Percentiles rank a stretch among this genome's conserved stretches.
phyloP scores from a whole-genome alignment of 1,139 yeast species.

The Hemisphaericaspora xylanilytica region DNA sequence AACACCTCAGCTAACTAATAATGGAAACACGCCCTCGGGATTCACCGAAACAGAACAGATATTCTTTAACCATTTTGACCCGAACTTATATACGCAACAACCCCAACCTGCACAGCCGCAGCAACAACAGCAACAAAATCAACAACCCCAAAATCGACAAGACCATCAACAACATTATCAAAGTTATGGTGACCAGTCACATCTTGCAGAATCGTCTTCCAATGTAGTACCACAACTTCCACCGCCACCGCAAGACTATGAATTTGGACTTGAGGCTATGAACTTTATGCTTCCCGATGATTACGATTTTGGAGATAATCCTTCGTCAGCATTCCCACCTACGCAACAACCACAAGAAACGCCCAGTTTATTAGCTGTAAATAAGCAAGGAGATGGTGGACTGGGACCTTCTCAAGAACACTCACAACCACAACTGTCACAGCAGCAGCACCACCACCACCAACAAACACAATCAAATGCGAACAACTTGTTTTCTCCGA shows the following conservation, averaged over 20 bases:
- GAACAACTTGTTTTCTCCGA: slow-evolving; percentile 27
- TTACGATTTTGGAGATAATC: slow-evolving; percentile 17
- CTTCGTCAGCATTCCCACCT: slow-evolving; percentile 40
- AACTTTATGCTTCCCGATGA: slow-evolving; percentile 31
- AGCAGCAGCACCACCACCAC: background rate
- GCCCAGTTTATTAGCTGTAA: slow-evolving; percentile 28
- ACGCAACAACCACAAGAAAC: slow-evolving; percentile 24
- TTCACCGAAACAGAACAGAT: slow-evolving; percentile 24
- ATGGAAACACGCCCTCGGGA: slow-evolving; percentile 11
- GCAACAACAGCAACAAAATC: slow-evolving; percentile 10
- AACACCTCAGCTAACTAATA: slow-evolving; percentile 9
- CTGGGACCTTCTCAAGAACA: too few relatives aligned
- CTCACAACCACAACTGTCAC: too few relatives aligned
- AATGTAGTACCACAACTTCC: too few relatives aligned
- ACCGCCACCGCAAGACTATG: slow-evolving; percentile 16
- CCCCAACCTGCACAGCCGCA: slow-evolving; percentile 12
- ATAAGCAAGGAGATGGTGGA: slow-evolving; percentile 10
- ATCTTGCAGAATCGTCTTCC: too few relatives aligned
- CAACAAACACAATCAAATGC: slow-evolving; percentile 11
- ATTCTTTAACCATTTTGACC: slow-evolving; percentile 27
- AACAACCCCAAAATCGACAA: slow-evolving; percentile 11
- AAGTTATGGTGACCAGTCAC: too few relatives aligned
- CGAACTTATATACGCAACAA: slow-evolving; percentile 22
- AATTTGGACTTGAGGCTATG: slow-evolving; percentile 27
- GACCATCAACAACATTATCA: slow-evolving; percentile 14